phyloP scores from a whole-genome alignment of 2,329 filamentous ascomycete genomes.

The Aspergillus sp. region DNA sequence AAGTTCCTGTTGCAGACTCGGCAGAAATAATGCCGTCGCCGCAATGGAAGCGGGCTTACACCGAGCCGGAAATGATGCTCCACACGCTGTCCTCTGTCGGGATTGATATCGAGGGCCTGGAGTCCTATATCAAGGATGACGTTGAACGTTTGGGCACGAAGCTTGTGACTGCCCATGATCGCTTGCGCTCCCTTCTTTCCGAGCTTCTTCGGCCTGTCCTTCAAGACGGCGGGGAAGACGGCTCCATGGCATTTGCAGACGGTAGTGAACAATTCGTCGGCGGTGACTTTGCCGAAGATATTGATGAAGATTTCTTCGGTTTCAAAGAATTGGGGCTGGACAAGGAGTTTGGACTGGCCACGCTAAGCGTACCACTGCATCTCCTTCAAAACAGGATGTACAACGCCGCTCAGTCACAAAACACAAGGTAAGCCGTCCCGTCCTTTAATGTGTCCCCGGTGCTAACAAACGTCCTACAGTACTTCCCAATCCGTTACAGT shows the following conservation, averaged over 20 bases:
- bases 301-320: slow-evolving; percentile 98
- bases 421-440: slow-evolving; percentile 51
- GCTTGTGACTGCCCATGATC: slow-evolving; percentile 81
- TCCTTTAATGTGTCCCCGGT: slow-evolving; percentile 4
- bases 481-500: slow-evolving; percentile 53
- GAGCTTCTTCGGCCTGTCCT: slow-evolving; percentile 90
- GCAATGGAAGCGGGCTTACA: slow-evolving; percentile 67
- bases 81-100: slow-evolving; percentile 85
- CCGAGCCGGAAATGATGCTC: slow-evolving; percentile 78
- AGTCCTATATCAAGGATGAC: slow-evolving; percentile 88
- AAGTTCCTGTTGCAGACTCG: slow-evolving; percentile 58
- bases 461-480: slow-evolving; percentile 19
- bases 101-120: slow-evolving; percentile 75
- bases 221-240: slow-evolving; percentile 75
- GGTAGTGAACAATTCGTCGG: slow-evolving; percentile 96
- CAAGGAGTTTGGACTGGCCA: slow-evolving; percentile 82
- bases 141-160: slow-evolving; percentile 82
- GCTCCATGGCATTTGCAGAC: slow-evolving; percentile 88
- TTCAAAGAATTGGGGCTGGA: slow-evolving; percentile 94
- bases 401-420: slow-evolving; percentile 78
- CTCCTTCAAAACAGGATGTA: slow-evolving; percentile 88
- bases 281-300: slow-evolving; percentile 95
- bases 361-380: slow-evolving; percentile 88
- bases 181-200: slow-evolving; percentile 90
- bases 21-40: slow-evolving; percentile 39